Evolutionary conservation across 2,329 filamentous ascomycete genomes (phyloP), one percentile per base, ranked within the genome.

Genomic region (Diaporthe sp.): DNA sequence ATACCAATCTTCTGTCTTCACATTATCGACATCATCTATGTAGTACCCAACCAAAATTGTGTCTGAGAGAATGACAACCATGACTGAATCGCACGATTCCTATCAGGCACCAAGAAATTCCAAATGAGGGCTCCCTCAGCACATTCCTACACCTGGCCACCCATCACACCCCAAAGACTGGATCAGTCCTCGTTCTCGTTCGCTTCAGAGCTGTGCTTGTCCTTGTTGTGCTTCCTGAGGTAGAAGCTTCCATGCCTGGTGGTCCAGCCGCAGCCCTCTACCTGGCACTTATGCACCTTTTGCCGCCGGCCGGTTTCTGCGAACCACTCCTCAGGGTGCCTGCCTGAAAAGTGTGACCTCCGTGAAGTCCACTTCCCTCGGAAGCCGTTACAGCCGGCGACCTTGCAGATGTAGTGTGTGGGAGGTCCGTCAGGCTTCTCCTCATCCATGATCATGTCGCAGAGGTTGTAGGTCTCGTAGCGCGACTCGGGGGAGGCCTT

Each of bases 131-230:
- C 19, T n/a, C 5, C 22, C 9, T 12, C 1, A 30, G 37, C 22
- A 9, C 4, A 39, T n/a, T 27, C n/a, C 1, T 1, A 17, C 13
- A 19, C 19, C 12, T 10, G 25, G 37, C 25, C 35, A 6, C 7
- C n/a, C 37, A 1, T 12, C 5, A 7, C 10, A 1, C 8, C 1
- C 37, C 17, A 12, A 8, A 0, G 15, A 3, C 12, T 15, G 6
- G 5, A 0, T 19, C 17, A 63, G 25, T 44, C 15, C 58, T 63
- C n/a, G 15, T 4, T 4, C n/a, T 37, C 10, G 37, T 2, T 37
- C 10, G 37, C 7, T 9, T 9, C 37, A 12, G 27, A 13, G n/a
- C 47, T n/a, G 10, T 51, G 47, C 10, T 51, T 25, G 12, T 51
- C 7, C 47, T 51, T 51, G 9, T 5, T 51, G 47, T 61, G 59